Evolutionary conservation across 345 rosid species (phyloP), one percentile per base, ranked within the genome.

Genomic region (Hibiscus syriacus): DNA sequence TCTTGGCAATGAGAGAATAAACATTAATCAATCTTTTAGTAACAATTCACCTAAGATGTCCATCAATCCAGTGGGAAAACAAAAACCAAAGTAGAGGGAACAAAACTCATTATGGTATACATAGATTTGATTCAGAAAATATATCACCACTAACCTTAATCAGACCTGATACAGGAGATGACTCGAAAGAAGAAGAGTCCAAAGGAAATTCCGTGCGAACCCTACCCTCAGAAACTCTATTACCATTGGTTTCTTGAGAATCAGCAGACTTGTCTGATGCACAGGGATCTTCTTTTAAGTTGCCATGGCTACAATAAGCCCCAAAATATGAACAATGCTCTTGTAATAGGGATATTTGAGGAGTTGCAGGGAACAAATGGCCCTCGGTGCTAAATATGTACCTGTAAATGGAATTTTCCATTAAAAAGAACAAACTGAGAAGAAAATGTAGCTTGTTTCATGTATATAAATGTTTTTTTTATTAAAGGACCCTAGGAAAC

Each of bases 321-420:
- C 95, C 95, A 45, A 87, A 75, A 79, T 94, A 94, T 2, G 95
- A 83, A 77, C 99, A 94, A 72, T 85, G 97, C 70, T 94, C 99
- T 70, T 71, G 70, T 54, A 72, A 84, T 55, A 94, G 83, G 76
- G 97, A 91, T 76, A 94, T 91, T 74, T 89, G 96, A 8, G 99
- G 97, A 22, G 89, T 87, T 70, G 85, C 79, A 25, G 99, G 96
- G 80, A 94, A 65, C 22, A 94, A 77, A 80, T 94, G 99, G 48
- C 99, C 97, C 81, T 94, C 99, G 1, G 99, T 94, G 68, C 86
- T 91, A 72, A 94, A 91, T 73, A 89, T 73, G 67, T 87, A 94
- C 83, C 99, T 90, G 78, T 23, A 63, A 72, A 71, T 49, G 25
- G 38, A 72, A 36, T 41, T 16, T 38, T 25, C 3, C 29, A 34